Evolutionary conservation across 2,329 filamentous ascomycete species (phyloP), one percentile per base, ranked within the genome.

Genomic region (Dothistroma septosporum): DNA sequence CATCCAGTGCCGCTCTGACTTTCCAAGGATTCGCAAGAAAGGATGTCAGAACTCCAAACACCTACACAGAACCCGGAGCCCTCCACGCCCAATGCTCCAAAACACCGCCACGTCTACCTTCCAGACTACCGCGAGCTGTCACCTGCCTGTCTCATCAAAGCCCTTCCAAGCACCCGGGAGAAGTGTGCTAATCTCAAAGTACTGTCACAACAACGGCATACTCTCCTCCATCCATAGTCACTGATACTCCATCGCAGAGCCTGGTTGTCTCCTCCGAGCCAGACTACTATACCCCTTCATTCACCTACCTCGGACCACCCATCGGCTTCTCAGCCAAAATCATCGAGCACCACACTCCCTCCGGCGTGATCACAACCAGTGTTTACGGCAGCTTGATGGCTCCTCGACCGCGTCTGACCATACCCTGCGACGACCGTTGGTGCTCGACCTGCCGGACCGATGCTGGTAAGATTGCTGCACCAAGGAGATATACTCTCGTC

Each of bases 271-370:
- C 31, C 24, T 58, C 48, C 37, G 48, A 31, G n/a, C 59, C 59
- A 22, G 59, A 61, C 41, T 24, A 31, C 22, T 24, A 31, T 16
- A 19, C 16, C 28, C n/a, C 14, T 10, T 28, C 46, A 19, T 44
- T 8, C 31, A 47, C 50, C n/a, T 59, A 61, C 60, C 22, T 16
- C 9, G 56, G 60, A 5, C 44, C 57, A n/a, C 60, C 57, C 16
- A 62, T 62, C 48, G 56, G 60, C 32, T 62, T 41, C 47, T 37
- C 49, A 10, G 56, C 56, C 33, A 37, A 50, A 32, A 32, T 53
- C 44, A 24, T 56, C 44, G 10, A 33, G 22, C 60, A 61, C 52
- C 28, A 14, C 50, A 35, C 35, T 10, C 55, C 49, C 10, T 9
- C 12, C 12, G 49, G 54, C 37, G 19, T 41, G 44, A 48, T 19